Evolutionary conservation across 148 eudicot species (phyloP).

Genomic region (Fagopyrum esculentum): DNA sequence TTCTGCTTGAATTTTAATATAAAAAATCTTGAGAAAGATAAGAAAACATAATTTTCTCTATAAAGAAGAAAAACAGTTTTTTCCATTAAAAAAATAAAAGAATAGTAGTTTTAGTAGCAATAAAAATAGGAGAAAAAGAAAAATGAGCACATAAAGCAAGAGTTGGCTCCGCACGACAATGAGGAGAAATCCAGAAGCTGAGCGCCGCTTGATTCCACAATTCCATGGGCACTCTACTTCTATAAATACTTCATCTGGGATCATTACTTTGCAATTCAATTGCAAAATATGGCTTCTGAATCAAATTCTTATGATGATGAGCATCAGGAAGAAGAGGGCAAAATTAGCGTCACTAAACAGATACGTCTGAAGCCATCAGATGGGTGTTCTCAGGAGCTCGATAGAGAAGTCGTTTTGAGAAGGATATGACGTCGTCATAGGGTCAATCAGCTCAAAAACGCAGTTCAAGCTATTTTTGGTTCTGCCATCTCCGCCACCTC

Average conservation of each 20-base stretch:
- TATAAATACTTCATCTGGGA: neutral
- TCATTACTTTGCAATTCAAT: neutral
- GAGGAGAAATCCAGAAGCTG: slow-evolving; percentile 6
- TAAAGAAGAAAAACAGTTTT: too few species aligned
- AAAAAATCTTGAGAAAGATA: too few species aligned
- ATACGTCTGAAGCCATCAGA: neutral
- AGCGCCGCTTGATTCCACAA: slow-evolving; percentile 1
- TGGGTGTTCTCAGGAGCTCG: neutral
- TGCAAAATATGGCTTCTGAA: neutral
- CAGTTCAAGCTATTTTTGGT: neutral
- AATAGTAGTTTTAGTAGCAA: neutral
- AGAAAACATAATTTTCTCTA: too few species aligned
- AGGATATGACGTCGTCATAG: slow-evolving; percentile 11
- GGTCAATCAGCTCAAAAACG: slow-evolving; percentile 1
- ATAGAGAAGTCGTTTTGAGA: neutral
- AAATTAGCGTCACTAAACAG: neutral
- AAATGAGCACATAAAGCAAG: neutral
- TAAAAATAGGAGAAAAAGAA: neutral
- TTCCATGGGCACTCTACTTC: neutral
- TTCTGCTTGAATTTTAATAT: too few species aligned
- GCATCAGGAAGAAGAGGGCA: slow-evolving; percentile 1
- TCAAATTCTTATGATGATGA: neutral
- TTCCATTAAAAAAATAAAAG: neutral
- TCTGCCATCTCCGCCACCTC: neutral
- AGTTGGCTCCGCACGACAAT: neutral